Percentiles rank a stretch among this genome's conserved stretches.
Conservation (phyloP, 352 stramenopile genomes). For the Phytophthora multivora region DNA sequence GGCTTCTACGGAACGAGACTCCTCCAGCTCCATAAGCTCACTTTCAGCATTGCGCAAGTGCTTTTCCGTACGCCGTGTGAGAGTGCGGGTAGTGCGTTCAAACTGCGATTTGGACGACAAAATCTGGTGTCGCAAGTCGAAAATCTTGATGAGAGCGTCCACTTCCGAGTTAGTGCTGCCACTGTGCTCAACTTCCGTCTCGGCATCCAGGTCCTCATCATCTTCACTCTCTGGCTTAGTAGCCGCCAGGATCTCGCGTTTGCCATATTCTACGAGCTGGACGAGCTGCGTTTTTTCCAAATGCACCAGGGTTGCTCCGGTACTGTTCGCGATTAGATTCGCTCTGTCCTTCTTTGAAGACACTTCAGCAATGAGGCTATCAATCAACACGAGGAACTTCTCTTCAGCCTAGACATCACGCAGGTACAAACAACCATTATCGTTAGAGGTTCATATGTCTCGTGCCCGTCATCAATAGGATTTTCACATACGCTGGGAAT, state of each 20-base stretch:
- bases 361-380: slow-evolving; percentile 65
- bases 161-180: slow-evolving; percentile 53
- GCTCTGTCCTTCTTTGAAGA: slow-evolving; percentile 60
- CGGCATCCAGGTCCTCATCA: slow-evolving; percentile 25
- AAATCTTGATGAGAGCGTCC: slow-evolving; percentile 70
- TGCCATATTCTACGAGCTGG: slow-evolving; percentile 63
- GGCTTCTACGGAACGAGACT: slow-evolving; percentile 46
- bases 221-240: slow-evolving; percentile 34
- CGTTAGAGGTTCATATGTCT: slow-evolving; percentile 1
- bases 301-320: slow-evolving; percentile 73
- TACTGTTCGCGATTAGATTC: slow-evolving; percentile 72
- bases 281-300: slow-evolving; percentile 73
- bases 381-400: slow-evolving; percentile 61
- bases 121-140: slow-evolving; percentile 78
- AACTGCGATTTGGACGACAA: slow-evolving; percentile 72
- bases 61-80: slow-evolving; percentile 64
- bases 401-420: slow-evolving; percentile 42
- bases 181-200: slow-evolving; percentile 22
- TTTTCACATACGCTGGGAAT: slow-evolving; percentile 25
- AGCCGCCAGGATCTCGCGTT: slow-evolving; percentile 50
- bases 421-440: neutral
- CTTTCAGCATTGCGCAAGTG: slow-evolving; percentile 53
- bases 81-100: slow-evolving; percentile 54
- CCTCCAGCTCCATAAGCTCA: slow-evolving; percentile 68
- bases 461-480: neutral